phyloP scores from a whole-genome alignment of 108 stramenopile species.

The Skeletonema grethae region DNA sequence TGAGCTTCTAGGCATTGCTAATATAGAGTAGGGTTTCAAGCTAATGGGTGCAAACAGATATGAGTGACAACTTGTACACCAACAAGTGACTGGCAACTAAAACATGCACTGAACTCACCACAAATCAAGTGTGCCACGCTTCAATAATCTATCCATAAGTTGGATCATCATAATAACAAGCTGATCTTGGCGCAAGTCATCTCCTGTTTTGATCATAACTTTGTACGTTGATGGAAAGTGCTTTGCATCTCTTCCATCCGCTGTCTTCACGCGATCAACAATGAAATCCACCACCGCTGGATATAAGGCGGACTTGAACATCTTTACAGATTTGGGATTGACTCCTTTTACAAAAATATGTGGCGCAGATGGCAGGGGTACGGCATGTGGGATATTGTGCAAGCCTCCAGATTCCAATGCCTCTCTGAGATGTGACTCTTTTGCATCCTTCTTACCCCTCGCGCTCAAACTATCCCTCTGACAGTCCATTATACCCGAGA shows the following conservation, averaged over 20 bases:
- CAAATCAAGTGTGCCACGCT: constrained; percentile 95
- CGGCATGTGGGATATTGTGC: constrained; percentile 54
- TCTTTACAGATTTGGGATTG: constrained; percentile 62
- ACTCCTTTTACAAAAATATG: constrained; percentile 79
- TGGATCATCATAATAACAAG: constrained; percentile 97
- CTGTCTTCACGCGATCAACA: constrained; percentile 50
- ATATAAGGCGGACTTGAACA: constrained; percentile 95
- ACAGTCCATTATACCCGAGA: constrained; percentile 82
- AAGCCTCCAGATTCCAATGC: constrained; percentile 69
- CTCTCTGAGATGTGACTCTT: constrained; percentile 80
- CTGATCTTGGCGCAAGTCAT: constrained; percentile 99
- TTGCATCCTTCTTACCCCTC: constrained; percentile 87
- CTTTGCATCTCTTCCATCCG: constrained; percentile 11
- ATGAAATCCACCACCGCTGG: constrained; percentile 94
- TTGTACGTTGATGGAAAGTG: constrained; percentile 55
- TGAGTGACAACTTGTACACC: not conserved
- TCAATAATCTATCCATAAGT: constrained; percentile 96
- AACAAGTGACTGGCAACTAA: constrained; percentile 52
- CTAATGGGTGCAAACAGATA: constrained; percentile 12
- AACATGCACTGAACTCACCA: constrained; percentile 57
- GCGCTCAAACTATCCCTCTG: constrained; percentile 66
- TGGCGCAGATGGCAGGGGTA: constrained; percentile 95
- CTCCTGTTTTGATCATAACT: constrained; percentile 98
- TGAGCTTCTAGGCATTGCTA: constrained; percentile 88
- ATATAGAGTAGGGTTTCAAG: constrained; percentile 55